Base-by-base conservation (phyloP, 805 yeast species). In the Suhomyces sp. region DNA sequence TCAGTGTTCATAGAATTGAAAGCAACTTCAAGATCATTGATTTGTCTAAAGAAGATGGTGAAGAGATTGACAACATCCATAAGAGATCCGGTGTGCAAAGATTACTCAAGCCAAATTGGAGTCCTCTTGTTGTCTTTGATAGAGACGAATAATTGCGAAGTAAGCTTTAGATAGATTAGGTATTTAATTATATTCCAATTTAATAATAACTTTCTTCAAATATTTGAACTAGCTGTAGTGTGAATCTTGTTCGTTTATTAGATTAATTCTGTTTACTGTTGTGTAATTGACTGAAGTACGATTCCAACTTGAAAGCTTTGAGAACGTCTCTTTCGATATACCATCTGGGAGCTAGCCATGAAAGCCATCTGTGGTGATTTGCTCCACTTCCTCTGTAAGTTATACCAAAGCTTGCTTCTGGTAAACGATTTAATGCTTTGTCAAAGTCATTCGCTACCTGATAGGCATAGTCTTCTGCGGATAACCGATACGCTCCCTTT, bases 401-500 rank as follows among this genome's bases (percentile, higher is more conserved):
- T n/a, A n/a, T n/a, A n/a, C n/a, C n/a, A n/a, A n/a, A n/a, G n/a
- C n/a, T n/a, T n/a, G n/a, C n/a, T n/a, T n/a, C n/a, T n/a, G n/a
- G n/a, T n/a, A n/a, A n/a, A n/a, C n/a, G 60, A 50, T 80, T 75
- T 26, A 81, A 68, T 12, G 56, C 51, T 5, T 33, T 20, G 41
- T 65, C 68, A 39, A 68, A 66, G 44, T 79, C 84, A 25, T 56
- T 51, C n/a, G 76, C 76, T 1, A 83, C 77, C 29, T 65, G 51
- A 12, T 48, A 47, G 1, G 88, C 88, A 50, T 79, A 85, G 1
- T 35, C 54, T n/a, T 70, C 77, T 0, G 86, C 71, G 2, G 61
- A 35, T 74, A 80, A 76, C n/a, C n/a, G n/a, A n/a, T n/a, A n/a
- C 18, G 93, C 91, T 14, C 60, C 58, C 54, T 76, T 75, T 12